phyloP scores from a whole-genome alignment of 345 rosid genomes.

The Moricandia moricandioides region DNA sequence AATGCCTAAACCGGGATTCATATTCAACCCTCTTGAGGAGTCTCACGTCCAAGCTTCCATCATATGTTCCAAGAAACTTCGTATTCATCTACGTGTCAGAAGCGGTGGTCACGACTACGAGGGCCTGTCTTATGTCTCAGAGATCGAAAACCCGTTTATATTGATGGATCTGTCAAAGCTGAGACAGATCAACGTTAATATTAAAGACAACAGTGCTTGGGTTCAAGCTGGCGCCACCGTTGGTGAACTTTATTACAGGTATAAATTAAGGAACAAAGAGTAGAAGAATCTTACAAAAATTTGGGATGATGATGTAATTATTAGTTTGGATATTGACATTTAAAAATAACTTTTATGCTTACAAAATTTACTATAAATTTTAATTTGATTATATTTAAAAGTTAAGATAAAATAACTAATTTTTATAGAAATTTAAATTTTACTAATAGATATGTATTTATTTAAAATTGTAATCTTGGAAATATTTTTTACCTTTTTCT shows the following conservation, averaged over 20 bases:
- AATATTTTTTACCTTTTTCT: no score
- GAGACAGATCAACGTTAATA: neutral
- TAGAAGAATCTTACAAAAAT: neutral
- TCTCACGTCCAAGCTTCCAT: conserved; percentile 6
- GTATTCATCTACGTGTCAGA: neutral
- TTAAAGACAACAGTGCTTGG: neutral
- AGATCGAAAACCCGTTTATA: neutral
- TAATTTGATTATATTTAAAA: no score
- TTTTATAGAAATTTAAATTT: no score
- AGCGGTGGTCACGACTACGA: conserved; percentile 1
- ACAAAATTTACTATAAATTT: no score
- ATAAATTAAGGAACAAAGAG: neutral
- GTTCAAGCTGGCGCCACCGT: neutral
- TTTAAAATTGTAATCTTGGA: no score
- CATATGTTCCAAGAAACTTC: neutral
- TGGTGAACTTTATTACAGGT: neutral
- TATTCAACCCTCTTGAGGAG: neutral
- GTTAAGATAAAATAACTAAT: no score
- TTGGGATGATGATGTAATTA: no score
- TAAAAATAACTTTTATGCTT: no score
- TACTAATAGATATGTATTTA: no score
- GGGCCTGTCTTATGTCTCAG: neutral
- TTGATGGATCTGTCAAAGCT: neutral
- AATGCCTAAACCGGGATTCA: neutral
- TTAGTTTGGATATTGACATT: no score